These are phyloP conservation scores for Galerina sulciceps DNA, from an alignment of 768 basidiomycete species.

Conservation along the genomic window DNA sequence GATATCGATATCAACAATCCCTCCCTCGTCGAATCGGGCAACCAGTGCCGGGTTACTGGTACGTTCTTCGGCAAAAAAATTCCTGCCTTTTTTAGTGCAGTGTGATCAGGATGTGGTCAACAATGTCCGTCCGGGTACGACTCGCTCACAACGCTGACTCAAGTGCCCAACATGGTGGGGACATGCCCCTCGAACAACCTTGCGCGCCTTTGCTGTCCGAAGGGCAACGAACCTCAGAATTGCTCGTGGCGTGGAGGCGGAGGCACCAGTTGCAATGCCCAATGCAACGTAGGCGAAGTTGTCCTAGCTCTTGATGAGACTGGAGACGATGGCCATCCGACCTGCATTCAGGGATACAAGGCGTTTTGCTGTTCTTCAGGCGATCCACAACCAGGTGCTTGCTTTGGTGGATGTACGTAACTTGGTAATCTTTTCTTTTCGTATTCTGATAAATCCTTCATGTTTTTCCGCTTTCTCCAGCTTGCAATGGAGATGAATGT, in stretches of 20 bases:
- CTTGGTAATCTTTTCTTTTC: background rate
- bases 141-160: constrained; percentile 20
- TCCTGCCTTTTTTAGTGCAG: background rate
- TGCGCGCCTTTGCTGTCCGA: constrained; percentile 23
- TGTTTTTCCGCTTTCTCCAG: background rate
- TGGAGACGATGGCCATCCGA: constrained; percentile 21
- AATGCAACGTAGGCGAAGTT: constrained; percentile 25
- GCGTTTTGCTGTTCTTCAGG: constrained; percentile 25
- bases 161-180: constrained; percentile 11
- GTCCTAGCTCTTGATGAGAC: constrained; percentile 21
- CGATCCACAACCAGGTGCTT: constrained; percentile 14
- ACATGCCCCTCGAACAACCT: constrained; percentile 17
- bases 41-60: constrained; percentile 19
- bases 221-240: constrained; percentile 20
- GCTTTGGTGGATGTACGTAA: constrained; percentile 13
- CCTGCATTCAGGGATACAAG: constrained; percentile 23
- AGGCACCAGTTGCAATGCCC: constrained; percentile 22
- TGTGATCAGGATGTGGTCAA: constrained; percentile 16
- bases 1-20: constrained; percentile 19
- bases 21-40: constrained; percentile 15
- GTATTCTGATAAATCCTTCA: background rate
- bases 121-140: constrained; percentile 21
- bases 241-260: constrained; percentile 26
- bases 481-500: constrained; percentile 2
- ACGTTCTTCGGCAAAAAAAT: background rate